Evolutionary conservation across 2,329 filamentous ascomycete species (phyloP), one percentile per base, ranked within the genome.

Genomic region (Harringtonia lauricola): DNA sequence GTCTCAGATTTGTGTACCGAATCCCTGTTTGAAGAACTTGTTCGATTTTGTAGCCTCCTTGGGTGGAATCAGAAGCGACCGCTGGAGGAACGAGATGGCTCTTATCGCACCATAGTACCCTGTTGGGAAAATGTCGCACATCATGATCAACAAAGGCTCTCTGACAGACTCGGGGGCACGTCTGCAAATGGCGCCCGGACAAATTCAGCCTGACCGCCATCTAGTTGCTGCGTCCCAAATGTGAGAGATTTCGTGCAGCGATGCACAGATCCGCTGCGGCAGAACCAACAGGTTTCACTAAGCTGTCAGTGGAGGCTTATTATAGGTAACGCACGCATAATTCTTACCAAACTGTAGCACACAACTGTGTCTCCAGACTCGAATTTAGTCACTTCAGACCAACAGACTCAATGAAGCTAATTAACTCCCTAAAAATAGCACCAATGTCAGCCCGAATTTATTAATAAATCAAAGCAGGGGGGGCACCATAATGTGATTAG

Each of bases 61-160:
- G 24, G 24, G 24, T 26, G 24, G 24, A 26, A 26, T 6, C 24
- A 26, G 24, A 6, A 26, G 10, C 7, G 24, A 10, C 29, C 45
- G 37, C 37, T 41, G 42, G 13, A 47, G 22, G 22, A 41, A 36
- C 4, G 36, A 39, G 24, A 41, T 44, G 18, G 45, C 41, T 14
- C 45, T 30, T 33, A 41, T 47, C 24, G 39, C 45, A 8, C 45
- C 45, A 37, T 47, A 47, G 34, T 47, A 47, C 18, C 45, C 45
- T 9, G 45, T 47, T 1, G 45, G 45, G 34, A 47, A 43, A 21
- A 47, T 47, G 41, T 47, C 45, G 31, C 41, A 47, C 45, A 47
- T 44, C 31, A 47, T 33, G 8, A 47, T 19, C 30, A 47, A 35
- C 19, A 33, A 24, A 14, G 36, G 21, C n/a, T 33, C 33, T 4